phyloP scores from a whole-genome alignment of 176 grass and related monocot genomes.

The Guadua angustifolia region DNA sequence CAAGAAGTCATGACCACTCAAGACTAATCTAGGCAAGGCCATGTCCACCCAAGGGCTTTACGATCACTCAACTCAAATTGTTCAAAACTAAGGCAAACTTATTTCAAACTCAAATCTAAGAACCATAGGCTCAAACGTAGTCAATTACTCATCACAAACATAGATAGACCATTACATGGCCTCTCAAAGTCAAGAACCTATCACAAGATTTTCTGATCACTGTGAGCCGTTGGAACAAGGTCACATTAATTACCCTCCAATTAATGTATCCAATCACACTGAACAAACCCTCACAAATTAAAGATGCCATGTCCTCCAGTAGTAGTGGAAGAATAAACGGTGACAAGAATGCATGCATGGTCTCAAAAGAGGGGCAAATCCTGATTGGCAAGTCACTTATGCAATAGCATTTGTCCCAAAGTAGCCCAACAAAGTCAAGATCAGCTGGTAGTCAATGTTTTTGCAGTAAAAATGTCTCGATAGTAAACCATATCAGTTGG shows the following conservation, averaged over 20 bases:
- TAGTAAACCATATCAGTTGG: background rate
- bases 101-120: too few species aligned
- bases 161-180: too few species aligned
- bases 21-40: too few species aligned
- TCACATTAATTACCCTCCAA: background rate
- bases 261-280: conserved; percentile 29
- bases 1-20: too few species aligned
- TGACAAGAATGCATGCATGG: conserved; percentile 39
- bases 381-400: conserved; percentile 22
- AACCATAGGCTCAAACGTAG: too few species aligned
- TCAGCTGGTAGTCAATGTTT: conserved; percentile 3
- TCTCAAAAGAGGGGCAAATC: conserved; percentile 44
- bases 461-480: conserved; percentile 22
- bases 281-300: background rate
- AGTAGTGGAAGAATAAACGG: conserved; percentile 42
- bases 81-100: too few species aligned
- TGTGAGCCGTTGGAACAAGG: conserved; percentile 28
- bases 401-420: conserved; percentile 31
- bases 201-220: background rate
- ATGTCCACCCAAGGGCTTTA: too few species aligned
- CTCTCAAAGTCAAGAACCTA: conserved; percentile 25
- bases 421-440: conserved; percentile 16
- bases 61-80: too few species aligned
- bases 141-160: too few species aligned
- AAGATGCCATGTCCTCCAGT: conserved; percentile 25